Percentiles rank a stretch among this genome's conserved stretches.
phyloP scores from a whole-genome alignment of 2,329 filamentous ascomycete species.

The Immersiporthe knoxdaviesiana region DNA sequence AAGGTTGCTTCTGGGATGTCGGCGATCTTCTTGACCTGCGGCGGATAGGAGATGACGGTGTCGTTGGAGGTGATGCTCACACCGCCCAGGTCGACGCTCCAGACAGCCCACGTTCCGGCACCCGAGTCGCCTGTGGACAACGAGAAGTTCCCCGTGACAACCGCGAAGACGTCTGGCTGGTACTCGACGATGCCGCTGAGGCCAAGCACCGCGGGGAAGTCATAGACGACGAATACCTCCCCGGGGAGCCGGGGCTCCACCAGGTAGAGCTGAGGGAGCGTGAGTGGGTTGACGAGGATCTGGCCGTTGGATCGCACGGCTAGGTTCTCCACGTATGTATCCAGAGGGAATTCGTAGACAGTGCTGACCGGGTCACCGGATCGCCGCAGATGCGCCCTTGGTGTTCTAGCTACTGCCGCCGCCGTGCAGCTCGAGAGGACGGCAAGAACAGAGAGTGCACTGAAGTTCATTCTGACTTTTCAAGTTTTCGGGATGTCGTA shows the following conservation, averaged over 20 bases:
- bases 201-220: constrained; percentile 34
- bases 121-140: constrained; percentile 27
- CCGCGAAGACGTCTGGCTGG: constrained; percentile 39
- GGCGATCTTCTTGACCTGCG: constrained; percentile 31
- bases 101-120: constrained; percentile 33
- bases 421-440: constrained; percentile 4
- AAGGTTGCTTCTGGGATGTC: constrained; percentile 33
- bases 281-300: constrained; percentile 40
- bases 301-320: constrained; percentile 41
- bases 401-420: not conserved
- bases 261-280: constrained; percentile 39
- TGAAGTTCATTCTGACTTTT: constrained; percentile 5
- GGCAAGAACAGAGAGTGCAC: not conserved
- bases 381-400: not conserved
- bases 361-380: not conserved
- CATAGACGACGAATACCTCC: constrained; percentile 35
- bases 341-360: constrained; percentile 25
- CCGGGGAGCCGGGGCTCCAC: constrained; percentile 36
- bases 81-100: constrained; percentile 32
- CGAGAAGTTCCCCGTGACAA: constrained; percentile 35
- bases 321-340: constrained; percentile 40
- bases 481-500: not conserved
- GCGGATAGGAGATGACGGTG: constrained; percentile 16
- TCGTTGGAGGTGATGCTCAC: constrained; percentile 32
- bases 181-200: constrained; percentile 44